Base-by-base conservation (phyloP, 129 eudicot species). In the Escallonia herrerae region DNA sequence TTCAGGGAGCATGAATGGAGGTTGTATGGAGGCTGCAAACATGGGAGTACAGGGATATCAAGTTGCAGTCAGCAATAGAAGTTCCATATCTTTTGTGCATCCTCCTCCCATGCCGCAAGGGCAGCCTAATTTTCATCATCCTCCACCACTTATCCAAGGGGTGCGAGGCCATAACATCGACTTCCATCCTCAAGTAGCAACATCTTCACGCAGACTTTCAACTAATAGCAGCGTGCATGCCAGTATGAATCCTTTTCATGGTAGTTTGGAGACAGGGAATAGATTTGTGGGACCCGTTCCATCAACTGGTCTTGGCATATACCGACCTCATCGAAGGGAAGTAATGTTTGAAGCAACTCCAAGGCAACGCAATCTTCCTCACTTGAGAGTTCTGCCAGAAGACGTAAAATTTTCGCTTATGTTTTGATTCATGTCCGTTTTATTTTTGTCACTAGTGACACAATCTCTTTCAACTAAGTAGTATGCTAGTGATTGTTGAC, bases 351-450 rank as follows among this genome's bases (percentile, higher is more conserved):
- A 75, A 22, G 49, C 75, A n/a, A 69, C 77, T 66, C 59, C 84
- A 45, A 78, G 94, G 71, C 90, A 74, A 40, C 91, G 77, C 4
- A 76, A 74, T 52, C 61, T 82, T 67, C 84, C 84, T 60, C 87
- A 86, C 69, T 52, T 87, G 72, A 85, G 95, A 72, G 82, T 81
- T 76, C 78, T 87, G 47, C 90, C 85, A 5, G 88, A 71, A 77
- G 90, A 91, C 72, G 96, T 91, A 87, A 72, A 22, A 22, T 22
- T 22, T 22, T 22, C 0, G 33, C 33, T 22, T 22, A 22, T 71
- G 56, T 55, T n/a, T 56, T 49, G 41, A 15, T 59, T 43, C 41
- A 10, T 64, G 22, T 6, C 37, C 7, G 9, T 13, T 48, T 7
- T 60, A 6, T 55, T 43, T 59, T 7, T 15, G 10, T 22, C 33